A percentile compares a stretch with the other conserved stretches of the same genome.
These are phyloP conservation scores for Ambrosia hybrid DNA, from an alignment of 140 eudicot species.

Conservation along the genomic window DNA sequence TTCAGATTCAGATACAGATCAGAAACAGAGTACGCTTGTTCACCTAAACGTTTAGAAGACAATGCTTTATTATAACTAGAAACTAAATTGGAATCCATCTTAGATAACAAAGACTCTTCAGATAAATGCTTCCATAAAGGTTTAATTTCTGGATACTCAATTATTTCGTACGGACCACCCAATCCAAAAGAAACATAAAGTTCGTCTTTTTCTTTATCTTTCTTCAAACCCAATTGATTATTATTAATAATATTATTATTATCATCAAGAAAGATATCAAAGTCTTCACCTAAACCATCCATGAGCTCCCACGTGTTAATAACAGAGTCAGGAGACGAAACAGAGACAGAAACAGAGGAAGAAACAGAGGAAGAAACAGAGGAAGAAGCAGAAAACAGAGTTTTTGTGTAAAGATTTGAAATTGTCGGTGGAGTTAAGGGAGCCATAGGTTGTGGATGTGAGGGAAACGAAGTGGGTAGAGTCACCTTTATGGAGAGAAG, in stretches of 20 bases:
- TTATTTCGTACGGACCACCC: slow-evolving; percentile 56
- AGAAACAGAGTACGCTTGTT: not conserved
- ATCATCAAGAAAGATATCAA: not conserved
- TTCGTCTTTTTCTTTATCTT: not conserved
- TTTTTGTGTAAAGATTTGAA: slow-evolving; percentile 23
- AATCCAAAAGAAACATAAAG: slow-evolving; percentile 31
- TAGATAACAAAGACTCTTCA: slow-evolving; percentile 74
- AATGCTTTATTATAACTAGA: slow-evolving; percentile 62
- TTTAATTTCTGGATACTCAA: slow-evolving; percentile 55
- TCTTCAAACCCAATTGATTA: no score
- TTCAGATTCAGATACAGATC: slow-evolving; percentile 5
- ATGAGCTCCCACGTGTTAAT: slow-evolving; percentile 98
- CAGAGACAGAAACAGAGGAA: slow-evolving; percentile 1
- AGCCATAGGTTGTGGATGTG: slow-evolving; percentile 91
- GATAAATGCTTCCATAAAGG: slow-evolving; percentile 85
- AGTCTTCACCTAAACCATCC: slow-evolving; percentile 79
- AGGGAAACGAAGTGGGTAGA: slow-evolving; percentile 84
- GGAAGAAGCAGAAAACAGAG: no score
- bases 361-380: no score
- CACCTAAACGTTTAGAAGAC: slow-evolving; percentile 35
- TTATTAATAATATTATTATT: no score
- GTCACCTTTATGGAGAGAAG: slow-evolving; percentile 72
- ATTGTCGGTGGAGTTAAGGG: slow-evolving; percentile 41
- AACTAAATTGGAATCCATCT: slow-evolving; percentile 65
- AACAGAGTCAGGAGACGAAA: slow-evolving; percentile 78